Conservation (phyloP, 352 stramenopile genomes). For the Phytophthora tentaculata region DNA sequence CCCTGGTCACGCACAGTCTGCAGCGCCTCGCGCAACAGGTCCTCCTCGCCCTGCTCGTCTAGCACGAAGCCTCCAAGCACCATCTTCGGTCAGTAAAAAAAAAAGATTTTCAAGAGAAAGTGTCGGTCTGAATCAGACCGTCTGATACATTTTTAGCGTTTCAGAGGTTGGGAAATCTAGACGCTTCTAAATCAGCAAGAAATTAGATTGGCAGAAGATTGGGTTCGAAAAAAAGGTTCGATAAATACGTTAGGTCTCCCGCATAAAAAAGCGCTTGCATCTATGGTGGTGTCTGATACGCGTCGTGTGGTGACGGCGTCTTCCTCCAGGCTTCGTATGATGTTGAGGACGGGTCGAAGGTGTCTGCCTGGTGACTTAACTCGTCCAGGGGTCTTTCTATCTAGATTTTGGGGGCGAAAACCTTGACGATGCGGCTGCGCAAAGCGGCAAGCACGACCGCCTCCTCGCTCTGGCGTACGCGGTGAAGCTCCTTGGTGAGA, state of each 20-base stretch:
- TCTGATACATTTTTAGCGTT: conserved; percentile 1
- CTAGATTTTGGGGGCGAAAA: conserved; percentile 54
- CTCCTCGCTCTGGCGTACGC: conserved; percentile 56
- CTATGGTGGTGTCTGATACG: conserved; percentile 17
- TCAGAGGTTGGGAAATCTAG: background rate
- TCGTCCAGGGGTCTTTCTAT: background rate
- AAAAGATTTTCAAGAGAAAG: conserved; percentile 24
- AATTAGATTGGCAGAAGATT: background rate
- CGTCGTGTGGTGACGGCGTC: conserved; percentile 12
- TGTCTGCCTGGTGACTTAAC: conserved; percentile 4
- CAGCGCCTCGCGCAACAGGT: conserved; percentile 78
- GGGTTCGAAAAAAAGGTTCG: conserved; percentile 23
- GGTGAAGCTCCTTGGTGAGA: conserved; percentile 49
- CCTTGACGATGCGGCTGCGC: conserved; percentile 57
- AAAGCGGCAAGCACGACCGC: conserved; percentile 57
- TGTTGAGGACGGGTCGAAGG: too few species aligned
- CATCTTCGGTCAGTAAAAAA: conserved; percentile 3
- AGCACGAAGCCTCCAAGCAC: conserved; percentile 48
- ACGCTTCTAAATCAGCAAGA: conserved; percentile 8
- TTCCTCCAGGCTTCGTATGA: conserved; percentile 4
- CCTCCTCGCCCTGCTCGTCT: conserved; percentile 69
- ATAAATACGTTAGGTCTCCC: conserved; percentile 34
- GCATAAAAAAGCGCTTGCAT: too few species aligned
- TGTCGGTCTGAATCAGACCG: too few species aligned
- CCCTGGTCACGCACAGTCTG: conserved; percentile 75